Conservation (phyloP, 768 basidiomycete species). For the Calocybe indica region DNA sequence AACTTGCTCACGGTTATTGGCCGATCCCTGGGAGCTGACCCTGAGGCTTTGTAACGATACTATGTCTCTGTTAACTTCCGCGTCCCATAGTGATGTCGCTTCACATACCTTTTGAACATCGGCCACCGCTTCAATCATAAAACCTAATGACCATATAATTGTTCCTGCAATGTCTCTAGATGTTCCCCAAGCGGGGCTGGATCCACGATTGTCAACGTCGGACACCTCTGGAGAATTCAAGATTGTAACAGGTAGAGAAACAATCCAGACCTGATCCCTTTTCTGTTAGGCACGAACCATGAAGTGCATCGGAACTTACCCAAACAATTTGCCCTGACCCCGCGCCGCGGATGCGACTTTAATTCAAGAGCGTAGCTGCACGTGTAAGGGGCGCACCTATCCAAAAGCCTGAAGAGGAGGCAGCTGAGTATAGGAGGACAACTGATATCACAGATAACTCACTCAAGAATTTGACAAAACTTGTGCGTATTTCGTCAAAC, state of each 20-base stretch:
- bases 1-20: constrained; percentile 34
- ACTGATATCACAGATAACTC: constrained; percentile 4
- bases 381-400: not conserved
- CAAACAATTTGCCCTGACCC: constrained; percentile 49
- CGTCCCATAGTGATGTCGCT: not conserved
- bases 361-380: too few relatives aligned
- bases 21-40: constrained; percentile 40
- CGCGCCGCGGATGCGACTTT: too few relatives aligned
- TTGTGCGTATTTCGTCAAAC: constrained; percentile 60
- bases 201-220: constrained; percentile 33
- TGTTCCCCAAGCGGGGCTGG: constrained; percentile 55
- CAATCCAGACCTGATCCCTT: constrained; percentile 43
- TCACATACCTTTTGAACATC: constrained; percentile 52
- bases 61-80: constrained; percentile 11
- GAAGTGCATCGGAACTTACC: constrained; percentile 26
- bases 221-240: constrained; percentile 66
- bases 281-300: not conserved
- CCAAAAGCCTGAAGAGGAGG: constrained; percentile 1
- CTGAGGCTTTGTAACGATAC: constrained; percentile 47
- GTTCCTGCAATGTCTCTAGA: constrained; percentile 59
- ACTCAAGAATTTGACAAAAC: constrained; percentile 64
- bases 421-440: not conserved
- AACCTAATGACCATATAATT: constrained; percentile 54
- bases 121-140: constrained; percentile 47
- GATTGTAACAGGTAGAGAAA: constrained; percentile 58